Evolutionary conservation across 2,329 filamentous ascomycete species (phyloP), one percentile per base, ranked within the genome.

Genomic region (Juglanconis sp.): DNA sequence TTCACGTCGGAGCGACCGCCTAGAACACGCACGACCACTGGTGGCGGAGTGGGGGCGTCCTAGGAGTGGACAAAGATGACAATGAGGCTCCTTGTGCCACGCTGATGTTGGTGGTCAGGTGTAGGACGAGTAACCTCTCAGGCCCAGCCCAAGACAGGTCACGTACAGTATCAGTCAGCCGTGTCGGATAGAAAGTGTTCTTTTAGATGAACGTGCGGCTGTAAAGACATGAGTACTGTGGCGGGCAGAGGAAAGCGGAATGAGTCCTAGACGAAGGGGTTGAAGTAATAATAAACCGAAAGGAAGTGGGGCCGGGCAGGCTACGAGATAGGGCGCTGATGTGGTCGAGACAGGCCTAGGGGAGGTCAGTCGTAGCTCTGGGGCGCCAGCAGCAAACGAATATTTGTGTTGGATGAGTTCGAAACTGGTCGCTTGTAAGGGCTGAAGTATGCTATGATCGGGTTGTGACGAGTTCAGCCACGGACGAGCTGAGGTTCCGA

Each of bases 141-240:
- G 55, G 61, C 40, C 56, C 51, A 57, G 61, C 54, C 58, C 61
- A 58, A 61, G 54, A 53, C 38, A 55, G 46, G 56, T 59, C 46
- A 32, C 24, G 55, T 49, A 44, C 42, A 53, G 32, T 66, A 64
- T 74, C 70, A 73, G 65, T 72, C 72, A 61, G 72, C 72, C 63
- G 72, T 70, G 67, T 74, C 71, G 65, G 69, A 68, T 65, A 71
- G 67, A 61, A 69, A 67, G 64, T 61, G 64, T 61, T 68, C 64
- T 61, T 65, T 67, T 63, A 63, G 65, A 60, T 61, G 64, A 59
- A 51, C 64, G 52, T 63, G 52, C 46, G 58, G 59, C 61, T 71
- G 67, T 52, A 69, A 68, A 68, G 71, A 73, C 72, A 74, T 74
- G 68, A 65, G 67, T 59, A 64, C 67, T 69, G 32, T 11, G 38